A percentile compares a stretch with the other conserved stretches of the same genome.
phyloP scores from a whole-genome alignment of 2,329 filamentous ascomycete species.

The Tolypocladium endophyticum region DNA sequence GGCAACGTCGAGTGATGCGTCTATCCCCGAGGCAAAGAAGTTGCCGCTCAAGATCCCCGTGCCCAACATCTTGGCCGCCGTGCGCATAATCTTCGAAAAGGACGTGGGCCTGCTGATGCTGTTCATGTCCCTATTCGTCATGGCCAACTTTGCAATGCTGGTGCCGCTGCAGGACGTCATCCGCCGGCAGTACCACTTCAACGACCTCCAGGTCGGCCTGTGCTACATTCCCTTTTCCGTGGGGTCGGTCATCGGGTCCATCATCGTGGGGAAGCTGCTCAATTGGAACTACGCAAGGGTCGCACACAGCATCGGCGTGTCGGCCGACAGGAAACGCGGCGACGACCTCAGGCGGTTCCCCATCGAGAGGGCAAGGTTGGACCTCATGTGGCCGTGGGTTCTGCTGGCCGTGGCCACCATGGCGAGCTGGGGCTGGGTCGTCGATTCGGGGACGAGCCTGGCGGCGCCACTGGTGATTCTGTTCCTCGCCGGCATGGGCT shows the following conservation, averaged over 20 bases:
- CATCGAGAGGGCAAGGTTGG: constrained; percentile 25
- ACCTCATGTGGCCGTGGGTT: constrained; percentile 26
- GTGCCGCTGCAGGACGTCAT: constrained; percentile 21
- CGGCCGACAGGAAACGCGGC: constrained; percentile 33
- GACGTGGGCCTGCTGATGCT: constrained; percentile 21
- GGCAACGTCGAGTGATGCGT: background rate
- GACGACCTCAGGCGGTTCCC: constrained; percentile 23
- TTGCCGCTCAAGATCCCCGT: constrained; percentile 11
- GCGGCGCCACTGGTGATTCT: constrained; percentile 29
- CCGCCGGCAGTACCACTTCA: constrained; percentile 19
- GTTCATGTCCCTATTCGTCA: constrained; percentile 23
- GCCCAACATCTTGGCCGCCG: constrained; percentile 18
- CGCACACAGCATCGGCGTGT: constrained; percentile 35
- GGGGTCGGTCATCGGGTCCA: constrained; percentile 24
- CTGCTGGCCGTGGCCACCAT: constrained; percentile 32
- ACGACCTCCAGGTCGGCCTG: constrained; percentile 30
- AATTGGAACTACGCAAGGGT: constrained; percentile 52
- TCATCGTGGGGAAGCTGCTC: constrained; percentile 36
- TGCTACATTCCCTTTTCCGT: constrained; percentile 27
- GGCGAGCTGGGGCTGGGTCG: constrained; percentile 31
- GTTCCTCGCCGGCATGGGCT: constrained; percentile 23
- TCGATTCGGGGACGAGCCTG: constrained; percentile 24
- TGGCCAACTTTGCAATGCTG: constrained; percentile 21
- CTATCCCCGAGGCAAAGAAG: constrained; percentile 3
- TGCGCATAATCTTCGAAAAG: constrained; percentile 22